Conservation (phyloP, 2,329 filamentous ascomycete genomes). For the Pseudohalonectria lignicola region DNA sequence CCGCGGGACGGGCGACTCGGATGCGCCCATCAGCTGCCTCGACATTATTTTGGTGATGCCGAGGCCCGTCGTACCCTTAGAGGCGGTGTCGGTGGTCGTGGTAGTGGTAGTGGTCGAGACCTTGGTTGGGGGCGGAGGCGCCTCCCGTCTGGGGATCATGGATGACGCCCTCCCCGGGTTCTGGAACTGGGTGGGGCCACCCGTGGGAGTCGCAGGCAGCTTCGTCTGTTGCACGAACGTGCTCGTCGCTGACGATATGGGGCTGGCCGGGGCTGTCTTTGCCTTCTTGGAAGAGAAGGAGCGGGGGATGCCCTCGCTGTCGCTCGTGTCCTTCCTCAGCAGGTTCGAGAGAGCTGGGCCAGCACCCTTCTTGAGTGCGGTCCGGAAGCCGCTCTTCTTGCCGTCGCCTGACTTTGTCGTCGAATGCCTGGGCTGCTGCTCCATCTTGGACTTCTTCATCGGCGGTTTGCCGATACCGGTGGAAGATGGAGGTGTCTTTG, state of each 20-base stretch:
- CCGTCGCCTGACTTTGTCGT: too few relatives aligned
- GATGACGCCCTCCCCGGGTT: slow-evolving; percentile 27
- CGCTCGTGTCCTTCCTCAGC: slow-evolving; percentile 25
- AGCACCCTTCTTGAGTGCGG: slow-evolving; percentile 38
- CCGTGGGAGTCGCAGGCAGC: neutral
- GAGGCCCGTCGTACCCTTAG: too few relatives aligned
- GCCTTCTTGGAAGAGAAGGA: neutral
- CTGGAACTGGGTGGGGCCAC: slow-evolving; percentile 27
- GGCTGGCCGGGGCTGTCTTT: slow-evolving; percentile 2
- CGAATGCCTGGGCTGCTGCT: slow-evolving; percentile 10
- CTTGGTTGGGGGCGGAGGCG: slow-evolving; percentile 9
- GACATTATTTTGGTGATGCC: neutral
- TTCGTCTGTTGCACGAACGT: neutral
- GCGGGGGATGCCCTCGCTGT: neutral
- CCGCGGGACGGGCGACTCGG: slow-evolving; percentile 14
- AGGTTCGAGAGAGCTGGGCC: slow-evolving; percentile 34
- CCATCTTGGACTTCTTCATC: neutral
- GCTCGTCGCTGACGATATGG: slow-evolving; percentile 1
- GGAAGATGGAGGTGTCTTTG: slow-evolving; percentile 14
- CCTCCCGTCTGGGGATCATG: slow-evolving; percentile 18
- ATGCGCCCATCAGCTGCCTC: neutral
- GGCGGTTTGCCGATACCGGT: neutral
- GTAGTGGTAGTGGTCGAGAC: neutral
- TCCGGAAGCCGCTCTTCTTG: slow-evolving; percentile 36
- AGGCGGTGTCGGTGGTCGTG: neutral